Evolutionary conservation across 305 asterid genomes (phyloP).

Genomic region (Fraxinus greggii): DNA sequence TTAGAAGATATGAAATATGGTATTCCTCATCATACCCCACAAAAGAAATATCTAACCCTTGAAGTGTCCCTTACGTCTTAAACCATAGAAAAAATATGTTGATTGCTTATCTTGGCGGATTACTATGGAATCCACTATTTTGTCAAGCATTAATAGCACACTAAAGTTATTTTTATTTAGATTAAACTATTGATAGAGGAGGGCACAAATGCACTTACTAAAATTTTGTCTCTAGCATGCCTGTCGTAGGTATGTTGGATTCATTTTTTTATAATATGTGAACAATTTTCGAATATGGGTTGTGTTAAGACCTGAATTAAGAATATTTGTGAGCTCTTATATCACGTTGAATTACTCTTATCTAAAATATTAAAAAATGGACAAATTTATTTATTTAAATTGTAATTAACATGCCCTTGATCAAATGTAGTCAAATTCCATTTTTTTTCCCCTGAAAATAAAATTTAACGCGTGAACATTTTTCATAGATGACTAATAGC

Average conservation of each 20-base stretch:
- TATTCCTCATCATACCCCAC: not conserved
- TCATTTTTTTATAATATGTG: not conserved
- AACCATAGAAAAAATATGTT: not conserved
- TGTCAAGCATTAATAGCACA: not conserved
- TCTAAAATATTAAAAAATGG: not conserved
- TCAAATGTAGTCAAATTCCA: not conserved
- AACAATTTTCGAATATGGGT: not conserved
- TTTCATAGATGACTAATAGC: not conserved
- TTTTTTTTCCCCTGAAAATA: not conserved
- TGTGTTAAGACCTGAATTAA: not conserved
- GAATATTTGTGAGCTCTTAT: not conserved
- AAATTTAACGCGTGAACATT: not conserved
- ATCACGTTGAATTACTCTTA: not conserved
- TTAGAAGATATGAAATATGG: not conserved
- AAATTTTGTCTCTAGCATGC: not conserved
- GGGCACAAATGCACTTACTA: not conserved
- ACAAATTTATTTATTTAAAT: too few species aligned
- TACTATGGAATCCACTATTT: slow-evolving; percentile 35
- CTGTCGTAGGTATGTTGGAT: not conserved
- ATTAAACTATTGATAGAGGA: not conserved
- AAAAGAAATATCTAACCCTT: not conserved
- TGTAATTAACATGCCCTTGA: not conserved
- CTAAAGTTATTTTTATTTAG: not conserved
- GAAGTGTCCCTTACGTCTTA: not conserved
- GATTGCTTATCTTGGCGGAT: not conserved